Evolutionary conservation across 345 rosid species (phyloP).

Genomic region (Euclidium syriacum): DNA sequence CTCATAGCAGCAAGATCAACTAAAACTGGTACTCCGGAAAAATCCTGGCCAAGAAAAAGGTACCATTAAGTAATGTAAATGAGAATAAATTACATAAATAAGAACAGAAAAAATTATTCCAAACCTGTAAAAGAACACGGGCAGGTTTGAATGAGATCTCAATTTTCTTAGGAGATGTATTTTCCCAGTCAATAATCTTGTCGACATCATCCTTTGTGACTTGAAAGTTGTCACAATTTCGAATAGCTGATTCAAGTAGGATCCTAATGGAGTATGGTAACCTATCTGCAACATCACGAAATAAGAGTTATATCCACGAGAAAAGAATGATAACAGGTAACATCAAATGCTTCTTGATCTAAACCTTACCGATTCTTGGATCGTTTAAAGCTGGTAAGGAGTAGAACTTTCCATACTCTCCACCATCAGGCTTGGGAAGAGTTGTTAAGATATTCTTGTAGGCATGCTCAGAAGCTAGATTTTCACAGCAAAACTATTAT

Average conservation of each 20-base stretch:
- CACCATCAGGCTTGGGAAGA: conserved; percentile 68
- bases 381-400: conserved; percentile 60
- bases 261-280: conserved; percentile 60
- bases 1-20: conserved; percentile 77
- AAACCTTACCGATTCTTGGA: conserved; percentile 49
- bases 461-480: conserved; percentile 52
- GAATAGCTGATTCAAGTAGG: conserved; percentile 66
- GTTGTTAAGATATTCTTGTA: conserved; percentile 46
- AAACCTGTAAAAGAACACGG: conserved; percentile 52
- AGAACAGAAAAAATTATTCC: neutral
- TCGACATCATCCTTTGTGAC: conserved; percentile 62
- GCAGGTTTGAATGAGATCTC: conserved; percentile 76
- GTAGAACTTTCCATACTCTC: conserved; percentile 60
- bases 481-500: neutral
- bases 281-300: conserved; percentile 34
- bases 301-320: neutral
- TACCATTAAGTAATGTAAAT: neutral
- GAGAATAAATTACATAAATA: neutral
- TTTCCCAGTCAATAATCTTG: conserved; percentile 71
- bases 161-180: conserved; percentile 51
- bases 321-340: conserved; percentile 5
- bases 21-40: conserved; percentile 64
- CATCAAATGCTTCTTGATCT: conserved; percentile 44
- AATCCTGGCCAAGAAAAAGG: conserved; percentile 36
- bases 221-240: conserved; percentile 63